These are phyloP conservation scores for Tephrocybe sp. DNA, from an alignment of 768 basidiomycete species.

Conservation along the genomic window DNA sequence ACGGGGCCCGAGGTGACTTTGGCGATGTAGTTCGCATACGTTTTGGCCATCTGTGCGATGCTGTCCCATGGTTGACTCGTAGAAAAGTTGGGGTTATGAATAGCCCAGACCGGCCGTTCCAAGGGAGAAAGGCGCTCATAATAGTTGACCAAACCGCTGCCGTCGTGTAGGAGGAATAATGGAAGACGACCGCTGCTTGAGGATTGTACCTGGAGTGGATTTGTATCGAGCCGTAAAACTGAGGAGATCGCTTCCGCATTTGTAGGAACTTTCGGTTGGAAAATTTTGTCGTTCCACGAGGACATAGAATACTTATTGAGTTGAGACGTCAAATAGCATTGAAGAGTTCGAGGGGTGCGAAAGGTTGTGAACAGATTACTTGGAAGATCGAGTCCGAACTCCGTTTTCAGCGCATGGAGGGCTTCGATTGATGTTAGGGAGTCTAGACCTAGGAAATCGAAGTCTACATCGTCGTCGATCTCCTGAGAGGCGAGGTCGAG, in stretches of 20 bases:
- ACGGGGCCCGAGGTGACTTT: slow-evolving; percentile 36
- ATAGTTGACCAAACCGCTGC: slow-evolving; percentile 60
- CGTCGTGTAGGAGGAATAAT: slow-evolving; percentile 72
- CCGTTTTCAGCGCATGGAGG: slow-evolving; percentile 43
- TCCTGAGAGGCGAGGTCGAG: slow-evolving; percentile 40
- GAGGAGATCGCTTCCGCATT: slow-evolving; percentile 13
- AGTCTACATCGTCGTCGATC: slow-evolving; percentile 44
- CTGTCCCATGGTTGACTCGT: slow-evolving; percentile 46
- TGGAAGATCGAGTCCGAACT: slow-evolving; percentile 43
- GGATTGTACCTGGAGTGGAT: slow-evolving; percentile 38
- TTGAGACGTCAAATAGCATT: slow-evolving; percentile 26
- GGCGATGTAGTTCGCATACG: slow-evolving; percentile 46
- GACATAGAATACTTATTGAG: background rate
- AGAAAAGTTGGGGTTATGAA: slow-evolving; percentile 55
- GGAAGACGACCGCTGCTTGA: slow-evolving; percentile 30
- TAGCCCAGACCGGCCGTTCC: slow-evolving; percentile 57
- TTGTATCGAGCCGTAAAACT: slow-evolving; percentile 24
- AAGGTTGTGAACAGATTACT: slow-evolving; percentile 39
- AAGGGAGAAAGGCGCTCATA: slow-evolving; percentile 47
- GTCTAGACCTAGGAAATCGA: slow-evolving; percentile 58
- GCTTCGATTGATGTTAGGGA: slow-evolving; percentile 67
- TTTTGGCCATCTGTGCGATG: slow-evolving; percentile 50
- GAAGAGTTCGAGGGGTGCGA: slow-evolving; percentile 39
- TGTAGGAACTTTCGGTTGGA: background rate
- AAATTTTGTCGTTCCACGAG: background rate